Base-by-base conservation (phyloP, 352 stramenopile genomes). In the Achlya hypogyna region DNA sequence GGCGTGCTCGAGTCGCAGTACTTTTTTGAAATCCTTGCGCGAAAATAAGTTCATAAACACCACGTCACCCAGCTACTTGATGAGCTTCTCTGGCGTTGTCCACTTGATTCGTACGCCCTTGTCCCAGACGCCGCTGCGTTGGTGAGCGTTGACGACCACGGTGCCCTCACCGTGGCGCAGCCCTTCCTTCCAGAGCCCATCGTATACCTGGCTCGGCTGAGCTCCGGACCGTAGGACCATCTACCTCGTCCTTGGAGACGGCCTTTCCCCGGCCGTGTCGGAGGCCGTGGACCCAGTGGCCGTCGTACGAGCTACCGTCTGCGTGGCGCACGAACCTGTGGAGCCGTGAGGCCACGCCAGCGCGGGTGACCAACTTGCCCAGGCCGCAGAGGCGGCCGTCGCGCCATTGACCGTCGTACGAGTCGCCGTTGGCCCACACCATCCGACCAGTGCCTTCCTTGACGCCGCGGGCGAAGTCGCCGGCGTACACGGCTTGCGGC, bases 11-110 rank as follows among this genome's bases (percentile, higher is more conserved):
- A 98, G 72, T 95, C 77, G 53, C 78, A 96, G 59, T 98, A 96
- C 72, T 97, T 98, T 69, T 98, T 98, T 71, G 84, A 96, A 67
- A 88, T 97, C n/a, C 74, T 98, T 25, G 89, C 89, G 42, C 60
- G 60, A 16, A 67, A 67, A 49, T 67, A 59, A 58, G 22, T 49
- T 49, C 22, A 22, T 49, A 28, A n/a, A n/a, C n/a, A n/a, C n/a
- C n/a, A n/a, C n/a, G n/a, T n/a, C n/a, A n/a, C n/a, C n/a, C n/a
- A 18, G 20, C 51, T 35, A 58, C 60, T 67, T 32, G n/a, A 84
- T 42, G 16, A 78, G 29, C 10, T 82, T 51, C 31, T 89, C 79
- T 34, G 79, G 77, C 16, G 75, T 84, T 9, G 80, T 88, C 82
- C 82, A 91, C 67, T 86, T 88, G 29, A 79, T 59, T 16, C 79